phyloP scores from a whole-genome alignment of 2,329 filamentous ascomycete species.

The Verticillium albo-atrum region DNA sequence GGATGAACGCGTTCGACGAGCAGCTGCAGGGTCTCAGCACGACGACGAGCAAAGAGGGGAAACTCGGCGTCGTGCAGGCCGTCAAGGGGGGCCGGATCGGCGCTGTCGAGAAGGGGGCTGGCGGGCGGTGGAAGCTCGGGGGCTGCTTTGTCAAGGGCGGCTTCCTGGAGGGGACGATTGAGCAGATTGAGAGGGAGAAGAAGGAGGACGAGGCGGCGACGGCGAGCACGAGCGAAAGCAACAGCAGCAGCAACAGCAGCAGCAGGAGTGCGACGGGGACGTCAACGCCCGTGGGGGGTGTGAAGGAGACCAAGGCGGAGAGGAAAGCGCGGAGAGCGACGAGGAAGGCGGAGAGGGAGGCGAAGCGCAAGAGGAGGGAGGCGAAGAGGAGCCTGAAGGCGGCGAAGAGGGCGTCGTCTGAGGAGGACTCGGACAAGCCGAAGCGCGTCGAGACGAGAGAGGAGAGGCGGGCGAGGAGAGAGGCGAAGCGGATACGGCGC shows the following conservation, averaged over 20 bases:
- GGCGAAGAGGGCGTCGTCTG: constrained; percentile 13
- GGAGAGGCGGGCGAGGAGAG: constrained; percentile 31
- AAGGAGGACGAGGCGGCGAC: not conserved
- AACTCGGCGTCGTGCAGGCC: constrained; percentile 53
- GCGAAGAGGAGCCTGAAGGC: constrained; percentile 21
- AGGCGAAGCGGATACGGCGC: constrained; percentile 22
- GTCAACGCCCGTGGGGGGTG: constrained; percentile 13
- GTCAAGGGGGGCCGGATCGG: constrained; percentile 50
- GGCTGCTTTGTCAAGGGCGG: constrained; percentile 82
- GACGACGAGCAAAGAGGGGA: constrained; percentile 50
- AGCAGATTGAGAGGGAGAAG: constrained; percentile 2
- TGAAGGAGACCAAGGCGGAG: constrained; percentile 23
- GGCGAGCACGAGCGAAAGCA: constrained; percentile 7
- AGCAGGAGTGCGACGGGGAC: constrained; percentile 12
- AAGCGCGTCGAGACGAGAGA: constrained; percentile 36
- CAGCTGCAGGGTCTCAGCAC: constrained; percentile 77
- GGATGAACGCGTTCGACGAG: constrained; percentile 91
- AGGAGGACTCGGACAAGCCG: constrained; percentile 16
- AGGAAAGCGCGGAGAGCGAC: constrained; percentile 25
- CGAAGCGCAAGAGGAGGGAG: constrained; percentile 22
- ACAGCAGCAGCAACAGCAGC: too few relatives aligned
- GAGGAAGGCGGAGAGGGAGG: constrained; percentile 29
- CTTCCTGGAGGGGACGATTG: constrained; percentile 66
- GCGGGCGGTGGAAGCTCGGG: constrained; percentile 65
- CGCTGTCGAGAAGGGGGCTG: constrained; percentile 47